A percentile compares a stretch with the other conserved stretches of the same genome.
These are phyloP conservation scores for Ophiostoma novo-ulmi DNA, from an alignment of 2,329 filamentous ascomycete species.

Conservation along the genomic window DNA sequence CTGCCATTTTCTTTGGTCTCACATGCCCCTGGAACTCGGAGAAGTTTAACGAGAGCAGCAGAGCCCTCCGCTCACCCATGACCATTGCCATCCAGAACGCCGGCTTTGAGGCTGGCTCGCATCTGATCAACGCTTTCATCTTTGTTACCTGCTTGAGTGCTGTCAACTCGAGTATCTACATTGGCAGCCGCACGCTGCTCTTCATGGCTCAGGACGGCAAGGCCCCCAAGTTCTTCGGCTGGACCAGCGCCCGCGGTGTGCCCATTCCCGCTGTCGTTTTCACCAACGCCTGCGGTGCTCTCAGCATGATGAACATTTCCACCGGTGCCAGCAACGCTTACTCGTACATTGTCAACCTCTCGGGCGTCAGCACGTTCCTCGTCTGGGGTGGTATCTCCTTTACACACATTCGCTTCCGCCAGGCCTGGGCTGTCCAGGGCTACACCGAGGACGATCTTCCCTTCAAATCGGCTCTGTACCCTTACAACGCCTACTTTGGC, in stretches of 20 bases:
- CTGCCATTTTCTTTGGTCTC: constrained; percentile 68
- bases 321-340: constrained; percentile 63
- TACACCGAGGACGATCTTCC: constrained; percentile 50
- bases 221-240: constrained; percentile 64
- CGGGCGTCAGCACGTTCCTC: constrained; percentile 64
- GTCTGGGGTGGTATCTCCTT: constrained; percentile 68
- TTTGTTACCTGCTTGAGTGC: constrained; percentile 67
- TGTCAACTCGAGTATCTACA: constrained; percentile 72
- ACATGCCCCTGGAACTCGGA: constrained; percentile 65
- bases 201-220: constrained; percentile 71
- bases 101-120: constrained; percentile 66
- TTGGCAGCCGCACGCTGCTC: constrained; percentile 66
- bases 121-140: constrained; percentile 74
- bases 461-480: constrained; percentile 51
- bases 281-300: constrained; percentile 63
- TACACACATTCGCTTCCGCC: constrained; percentile 66
- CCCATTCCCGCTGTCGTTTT: constrained; percentile 59
- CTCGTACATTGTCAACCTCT: constrained; percentile 64
- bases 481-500: constrained; percentile 56
- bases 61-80: constrained; percentile 66
- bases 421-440: constrained; percentile 57
- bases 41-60: constrained; percentile 55
- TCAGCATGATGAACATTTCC: constrained; percentile 71
- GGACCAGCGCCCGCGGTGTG: constrained; percentile 60
- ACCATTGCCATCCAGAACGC: constrained; percentile 69